A percentile compares a stretch with the other conserved stretches of the same genome.
Conservation (phyloP, 371 early-diverging fungal genomes). For the Gilbertella persicaria region DNA sequence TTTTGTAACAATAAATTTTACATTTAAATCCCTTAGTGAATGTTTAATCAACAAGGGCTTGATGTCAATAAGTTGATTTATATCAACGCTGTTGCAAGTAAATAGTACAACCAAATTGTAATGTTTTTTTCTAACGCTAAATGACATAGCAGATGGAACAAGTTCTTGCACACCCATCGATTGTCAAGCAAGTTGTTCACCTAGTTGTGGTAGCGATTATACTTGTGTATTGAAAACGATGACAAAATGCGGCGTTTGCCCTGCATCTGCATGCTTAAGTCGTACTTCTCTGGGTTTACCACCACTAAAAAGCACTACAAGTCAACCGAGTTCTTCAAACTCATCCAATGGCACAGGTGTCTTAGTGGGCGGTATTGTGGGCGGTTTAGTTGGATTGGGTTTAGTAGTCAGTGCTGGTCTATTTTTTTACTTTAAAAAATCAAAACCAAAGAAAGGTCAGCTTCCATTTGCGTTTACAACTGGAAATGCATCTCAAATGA, state of each 20-base stretch:
- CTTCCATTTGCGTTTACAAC: conserved; percentile 28
- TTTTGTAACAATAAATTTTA: too few species aligned
- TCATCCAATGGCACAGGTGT: conserved; percentile 24
- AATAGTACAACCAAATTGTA: too few species aligned
- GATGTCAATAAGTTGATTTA: too few species aligned
- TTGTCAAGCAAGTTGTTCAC: conserved; percentile 30
- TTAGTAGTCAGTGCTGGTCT: conserved; percentile 22
- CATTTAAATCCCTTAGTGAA: too few species aligned
- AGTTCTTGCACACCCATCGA: conserved; percentile 3
- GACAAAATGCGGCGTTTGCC: conserved; percentile 42
- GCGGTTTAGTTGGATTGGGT: conserved; percentile 30
- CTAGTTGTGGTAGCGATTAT: conserved; percentile 25
- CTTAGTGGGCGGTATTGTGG: conserved; percentile 43
- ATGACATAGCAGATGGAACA: neutral
- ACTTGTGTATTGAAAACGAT: conserved; percentile 39
- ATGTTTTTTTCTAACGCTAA: neutral
- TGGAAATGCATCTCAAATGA: neutral
- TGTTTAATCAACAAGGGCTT: too few species aligned
- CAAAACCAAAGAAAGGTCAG: conserved; percentile 23
- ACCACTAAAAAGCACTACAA: neutral
- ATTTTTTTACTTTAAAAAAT: conserved; percentile 16
- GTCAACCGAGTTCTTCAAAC: neutral
- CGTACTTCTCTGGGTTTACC: conserved; percentile 23
- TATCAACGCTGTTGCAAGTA: too few species aligned
- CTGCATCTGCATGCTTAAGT: conserved; percentile 32